Conservation (phyloP, 176 grass and related monocot species). For the Rhynchospora breviuscula region DNA sequence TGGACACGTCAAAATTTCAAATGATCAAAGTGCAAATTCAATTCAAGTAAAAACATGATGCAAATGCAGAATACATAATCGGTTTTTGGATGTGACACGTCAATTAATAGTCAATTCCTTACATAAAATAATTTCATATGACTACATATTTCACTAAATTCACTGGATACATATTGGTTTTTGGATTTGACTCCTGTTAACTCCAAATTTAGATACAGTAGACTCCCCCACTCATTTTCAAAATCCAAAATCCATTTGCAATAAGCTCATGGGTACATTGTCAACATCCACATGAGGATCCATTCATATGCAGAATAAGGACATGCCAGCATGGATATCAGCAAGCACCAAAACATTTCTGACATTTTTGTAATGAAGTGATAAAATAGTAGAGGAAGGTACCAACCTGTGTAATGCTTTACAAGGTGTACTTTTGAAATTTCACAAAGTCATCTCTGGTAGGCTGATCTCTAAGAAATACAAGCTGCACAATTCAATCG, state of each 20-base stretch:
- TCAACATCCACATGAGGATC: neutral
- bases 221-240: neutral
- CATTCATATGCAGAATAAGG: neutral
- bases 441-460: constrained; percentile 51
- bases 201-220: neutral
- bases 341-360: neutral
- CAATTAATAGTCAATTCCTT: neutral
- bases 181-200: neutral
- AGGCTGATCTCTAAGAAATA: constrained; percentile 95
- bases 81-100: neutral
- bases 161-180: neutral
- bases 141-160: neutral
- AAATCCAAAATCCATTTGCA: neutral
- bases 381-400: neutral
- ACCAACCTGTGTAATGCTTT: constrained; percentile 7
- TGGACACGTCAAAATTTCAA: neutral
- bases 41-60: neutral
- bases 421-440: constrained; percentile 4
- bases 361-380: neutral
- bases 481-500: constrained; percentile 43
- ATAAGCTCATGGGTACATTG: neutral
- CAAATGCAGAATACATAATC: neutral
- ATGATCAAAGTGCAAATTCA: neutral
- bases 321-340: neutral
- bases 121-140: neutral